These are phyloP conservation scores for Salix arbutifolia DNA, from an alignment of 345 rosid genomes.

Conservation along the genomic window DNA sequence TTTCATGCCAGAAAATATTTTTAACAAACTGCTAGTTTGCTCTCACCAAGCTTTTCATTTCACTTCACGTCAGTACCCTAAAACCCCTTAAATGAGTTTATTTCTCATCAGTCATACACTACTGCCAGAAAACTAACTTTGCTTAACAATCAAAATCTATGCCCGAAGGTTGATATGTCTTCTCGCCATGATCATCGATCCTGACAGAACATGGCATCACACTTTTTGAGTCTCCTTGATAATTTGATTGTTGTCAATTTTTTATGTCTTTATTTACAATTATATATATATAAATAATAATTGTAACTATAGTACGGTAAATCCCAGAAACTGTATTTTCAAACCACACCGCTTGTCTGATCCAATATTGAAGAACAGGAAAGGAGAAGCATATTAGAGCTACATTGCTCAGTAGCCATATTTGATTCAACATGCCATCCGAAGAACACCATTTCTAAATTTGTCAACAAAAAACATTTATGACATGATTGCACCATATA, in stretches of 20 bases:
- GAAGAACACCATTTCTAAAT: not conserved
- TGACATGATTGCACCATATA: not conserved
- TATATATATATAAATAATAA: too few relatives aligned
- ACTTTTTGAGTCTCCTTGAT: not conserved
- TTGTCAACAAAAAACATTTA: not conserved
- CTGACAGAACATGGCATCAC: not conserved
- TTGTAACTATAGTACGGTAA: too few relatives aligned
- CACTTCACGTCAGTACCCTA: not conserved
- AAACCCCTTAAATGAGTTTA: not conserved
- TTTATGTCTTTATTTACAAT: not conserved
- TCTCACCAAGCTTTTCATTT: not conserved
- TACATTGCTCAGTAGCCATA: not conserved
- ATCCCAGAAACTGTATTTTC: too few relatives aligned
- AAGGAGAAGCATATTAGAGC: not conserved
- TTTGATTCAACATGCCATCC: conserved; percentile 3
- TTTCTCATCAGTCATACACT: not conserved
- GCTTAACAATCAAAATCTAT: not conserved
- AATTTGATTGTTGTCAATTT: not conserved
- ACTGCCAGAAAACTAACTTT: not conserved
- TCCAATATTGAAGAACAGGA: not conserved
- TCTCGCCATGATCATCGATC: not conserved
- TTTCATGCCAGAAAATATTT: too few relatives aligned
- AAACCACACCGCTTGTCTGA: not conserved
- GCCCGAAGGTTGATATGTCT: not conserved
- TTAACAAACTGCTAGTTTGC: too few relatives aligned